These are phyloP conservation scores for Oenanthe javanica DNA, from an alignment of 140 eudicot species.

Conservation along the genomic window DNA sequence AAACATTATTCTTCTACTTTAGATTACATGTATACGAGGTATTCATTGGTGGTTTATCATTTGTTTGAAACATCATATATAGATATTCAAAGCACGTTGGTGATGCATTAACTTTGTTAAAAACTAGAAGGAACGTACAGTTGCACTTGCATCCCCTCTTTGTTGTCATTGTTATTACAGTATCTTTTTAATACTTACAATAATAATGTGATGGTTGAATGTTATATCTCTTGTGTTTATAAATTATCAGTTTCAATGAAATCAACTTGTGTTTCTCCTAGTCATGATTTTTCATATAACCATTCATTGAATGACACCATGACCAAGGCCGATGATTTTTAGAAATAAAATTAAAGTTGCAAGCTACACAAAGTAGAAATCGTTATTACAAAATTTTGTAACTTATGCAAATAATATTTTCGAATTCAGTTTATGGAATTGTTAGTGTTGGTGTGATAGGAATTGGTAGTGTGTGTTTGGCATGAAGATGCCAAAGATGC, in stretches of 20 bases:
- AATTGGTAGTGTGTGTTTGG: not conserved
- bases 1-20: no score
- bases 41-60: no score
- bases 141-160: not conserved
- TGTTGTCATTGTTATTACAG: not conserved
- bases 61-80: not conserved
- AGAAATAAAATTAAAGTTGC: no score
- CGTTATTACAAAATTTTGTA: no score
- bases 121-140: not conserved
- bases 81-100: not conserved
- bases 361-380: no score
- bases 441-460: not conserved
- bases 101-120: not conserved
- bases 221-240: not conserved
- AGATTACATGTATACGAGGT: no score
- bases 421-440: no score
- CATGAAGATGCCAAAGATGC: slow-evolving; percentile 11
- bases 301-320: no score
- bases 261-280: not conserved
- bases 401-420: no score
- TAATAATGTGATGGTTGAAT: not conserved
- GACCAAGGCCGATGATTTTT: no score
- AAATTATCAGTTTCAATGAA: no score
- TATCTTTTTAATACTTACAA: not conserved
- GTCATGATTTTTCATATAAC: not conserved